phyloP scores from a whole-genome alignment of 768 basidiomycete species.

The Glaciozyma antarctica region DNA sequence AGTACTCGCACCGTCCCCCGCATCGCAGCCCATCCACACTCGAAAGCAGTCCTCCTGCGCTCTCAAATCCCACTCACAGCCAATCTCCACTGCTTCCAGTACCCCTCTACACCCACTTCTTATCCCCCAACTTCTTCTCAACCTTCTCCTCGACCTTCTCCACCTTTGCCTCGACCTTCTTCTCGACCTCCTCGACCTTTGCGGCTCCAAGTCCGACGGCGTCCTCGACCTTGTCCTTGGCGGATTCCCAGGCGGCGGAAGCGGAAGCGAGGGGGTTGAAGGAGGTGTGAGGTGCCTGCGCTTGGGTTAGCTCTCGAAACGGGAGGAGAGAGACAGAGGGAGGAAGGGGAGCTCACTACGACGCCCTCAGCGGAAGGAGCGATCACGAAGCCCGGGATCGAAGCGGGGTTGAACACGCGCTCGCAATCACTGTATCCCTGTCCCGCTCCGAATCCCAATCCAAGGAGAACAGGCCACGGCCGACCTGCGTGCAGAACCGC shows the following conservation, averaged over 20 bases:
- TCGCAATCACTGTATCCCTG: slow-evolving; percentile 87
- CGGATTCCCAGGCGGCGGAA: background rate
- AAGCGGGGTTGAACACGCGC: slow-evolving; percentile 81
- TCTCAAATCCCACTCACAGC: no score
- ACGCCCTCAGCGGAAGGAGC: background rate
- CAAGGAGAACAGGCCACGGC: slow-evolving; percentile 79
- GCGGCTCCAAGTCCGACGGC: background rate
- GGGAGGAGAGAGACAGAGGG: background rate
- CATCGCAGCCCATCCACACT: no score
- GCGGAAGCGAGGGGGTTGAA: slow-evolving; percentile 1
- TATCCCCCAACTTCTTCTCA: background rate
- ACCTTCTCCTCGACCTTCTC: background rate
- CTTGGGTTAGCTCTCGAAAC: no score
- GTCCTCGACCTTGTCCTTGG: background rate
- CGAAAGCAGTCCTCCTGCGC: no score
- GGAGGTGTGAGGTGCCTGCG: background rate
- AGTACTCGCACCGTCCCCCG: no score
- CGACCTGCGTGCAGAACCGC: slow-evolving; percentile 52
- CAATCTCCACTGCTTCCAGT: no score
- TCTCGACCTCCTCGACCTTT: background rate
- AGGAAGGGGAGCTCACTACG: background rate
- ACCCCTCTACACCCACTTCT: no score
- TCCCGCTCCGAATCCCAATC: slow-evolving; percentile 66
- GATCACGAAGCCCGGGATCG: slow-evolving; percentile 55
- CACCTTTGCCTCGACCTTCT: background rate